A percentile compares a stretch with the other conserved stretches of the same genome.
phyloP scores from a whole-genome alignment of 2,329 filamentous ascomycete species.

The Emmonsiellopsis sp. region DNA sequence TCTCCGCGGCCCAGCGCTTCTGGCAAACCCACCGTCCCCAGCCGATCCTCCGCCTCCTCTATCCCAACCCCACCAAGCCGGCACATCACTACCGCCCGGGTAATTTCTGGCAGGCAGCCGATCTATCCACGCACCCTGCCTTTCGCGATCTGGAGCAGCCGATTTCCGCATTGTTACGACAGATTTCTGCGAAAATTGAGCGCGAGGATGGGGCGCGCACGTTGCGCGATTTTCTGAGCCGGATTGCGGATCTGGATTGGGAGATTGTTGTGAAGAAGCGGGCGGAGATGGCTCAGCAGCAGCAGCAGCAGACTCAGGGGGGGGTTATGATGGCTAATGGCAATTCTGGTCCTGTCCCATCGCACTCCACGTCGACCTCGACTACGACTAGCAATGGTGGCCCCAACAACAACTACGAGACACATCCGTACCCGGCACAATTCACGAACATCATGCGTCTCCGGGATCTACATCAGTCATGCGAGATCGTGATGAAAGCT shows the following conservation, averaged over 20 bases:
- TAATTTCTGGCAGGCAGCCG: background rate
- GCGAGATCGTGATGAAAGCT: background rate
- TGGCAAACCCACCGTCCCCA: constrained; percentile 2
- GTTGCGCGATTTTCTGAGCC: background rate
- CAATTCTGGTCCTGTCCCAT: background rate
- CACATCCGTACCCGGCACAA: background rate
- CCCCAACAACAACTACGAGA: background rate
- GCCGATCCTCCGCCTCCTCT: background rate
- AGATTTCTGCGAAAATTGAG: background rate
- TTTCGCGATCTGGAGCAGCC: background rate
- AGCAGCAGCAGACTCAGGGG: background rate
- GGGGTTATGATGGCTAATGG: background rate
- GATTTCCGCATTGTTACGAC: background rate
- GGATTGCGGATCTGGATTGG: constrained; percentile 2
- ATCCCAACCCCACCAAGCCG: background rate
- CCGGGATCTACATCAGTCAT: background rate
- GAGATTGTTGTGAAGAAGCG: background rate
- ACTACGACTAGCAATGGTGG: no score
- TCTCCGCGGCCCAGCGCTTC: constrained; percentile 1
- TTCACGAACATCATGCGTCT: background rate
- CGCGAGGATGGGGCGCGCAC: background rate
- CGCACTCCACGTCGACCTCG: background rate
- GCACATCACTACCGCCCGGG: background rate
- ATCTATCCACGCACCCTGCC: background rate
- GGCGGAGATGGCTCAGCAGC: background rate